Percentiles rank a stretch among this genome's conserved stretches.
Evolutionary conservation across 495 filamentous ascomycete species (phyloP).

Genomic region (Neurospora sp.): DNA sequence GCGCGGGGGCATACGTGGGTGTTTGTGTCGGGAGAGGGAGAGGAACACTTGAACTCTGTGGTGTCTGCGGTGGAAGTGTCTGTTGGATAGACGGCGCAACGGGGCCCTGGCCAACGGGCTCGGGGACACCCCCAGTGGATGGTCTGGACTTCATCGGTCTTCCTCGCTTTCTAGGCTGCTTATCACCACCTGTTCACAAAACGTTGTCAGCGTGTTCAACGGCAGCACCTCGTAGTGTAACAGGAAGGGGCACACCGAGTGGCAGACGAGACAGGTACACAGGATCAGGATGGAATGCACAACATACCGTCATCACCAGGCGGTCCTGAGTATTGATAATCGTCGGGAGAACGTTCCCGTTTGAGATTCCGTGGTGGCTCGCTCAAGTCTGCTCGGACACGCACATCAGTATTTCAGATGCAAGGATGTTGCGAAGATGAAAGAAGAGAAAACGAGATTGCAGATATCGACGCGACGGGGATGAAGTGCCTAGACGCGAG

Average conservation of each 20-base stretch:
- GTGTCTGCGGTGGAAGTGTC: conserved; percentile 57
- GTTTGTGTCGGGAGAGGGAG: conserved; percentile 48
- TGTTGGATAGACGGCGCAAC: conserved; percentile 36
- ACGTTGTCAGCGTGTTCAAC: conserved; percentile 26
- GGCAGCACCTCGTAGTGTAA: conserved; percentile 23
- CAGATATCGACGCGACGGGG: background rate
- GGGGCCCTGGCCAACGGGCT: conserved; percentile 42
- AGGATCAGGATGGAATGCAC: conserved; percentile 20
- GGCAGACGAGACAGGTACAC: conserved; percentile 23
- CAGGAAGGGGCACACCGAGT: conserved; percentile 8
- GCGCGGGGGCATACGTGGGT: conserved; percentile 51
- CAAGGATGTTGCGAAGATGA: conserved; percentile 1
- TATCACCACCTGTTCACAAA: conserved; percentile 39
- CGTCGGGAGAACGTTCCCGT: conserved; percentile 85
- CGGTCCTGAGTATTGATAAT: conserved; percentile 48
- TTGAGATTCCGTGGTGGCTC: conserved; percentile 56
- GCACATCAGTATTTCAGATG: conserved; percentile 14
- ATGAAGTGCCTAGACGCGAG: background rate
- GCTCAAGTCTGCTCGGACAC: conserved; percentile 25
- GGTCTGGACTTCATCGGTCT: conserved; percentile 63
- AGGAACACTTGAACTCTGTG: conserved; percentile 61
- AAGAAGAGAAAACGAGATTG: background rate
- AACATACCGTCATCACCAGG: conserved; percentile 78
- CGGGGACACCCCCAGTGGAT: conserved; percentile 31
- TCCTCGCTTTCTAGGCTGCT: conserved; percentile 68